Conservation (phyloP, 2,329 filamentous ascomycete genomes). For the Penicillium sp. region DNA sequence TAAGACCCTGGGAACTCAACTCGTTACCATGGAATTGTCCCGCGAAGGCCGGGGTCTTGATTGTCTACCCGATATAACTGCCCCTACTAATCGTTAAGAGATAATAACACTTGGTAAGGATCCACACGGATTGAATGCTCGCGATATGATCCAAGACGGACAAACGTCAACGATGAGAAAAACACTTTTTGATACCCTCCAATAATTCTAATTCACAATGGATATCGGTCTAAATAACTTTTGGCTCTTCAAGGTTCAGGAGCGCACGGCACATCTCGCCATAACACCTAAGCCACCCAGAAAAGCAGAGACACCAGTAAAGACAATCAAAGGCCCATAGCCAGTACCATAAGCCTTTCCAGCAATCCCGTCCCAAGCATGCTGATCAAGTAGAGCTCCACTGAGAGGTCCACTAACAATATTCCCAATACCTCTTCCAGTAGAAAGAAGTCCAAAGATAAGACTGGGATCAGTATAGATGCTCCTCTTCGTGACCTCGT, state of each 20-base stretch:
- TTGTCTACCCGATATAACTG: too few species aligned
- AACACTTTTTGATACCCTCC: not conserved
- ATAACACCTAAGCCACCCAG: slow-evolving; percentile 15
- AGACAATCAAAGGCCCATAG: slow-evolving; percentile 30
- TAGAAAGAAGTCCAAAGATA: slow-evolving; percentile 50
- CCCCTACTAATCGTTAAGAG: too few species aligned
- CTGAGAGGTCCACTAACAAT: slow-evolving; percentile 54
- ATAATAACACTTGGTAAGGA: too few species aligned
- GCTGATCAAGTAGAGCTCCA: slow-evolving; percentile 35
- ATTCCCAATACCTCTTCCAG: slow-evolving; percentile 54
- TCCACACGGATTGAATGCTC: too few species aligned
- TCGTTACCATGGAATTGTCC: too few species aligned
- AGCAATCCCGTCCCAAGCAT: slow-evolving; percentile 18
- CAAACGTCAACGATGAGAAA: not conserved
- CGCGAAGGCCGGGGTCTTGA: too few species aligned
- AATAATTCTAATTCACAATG: not conserved
- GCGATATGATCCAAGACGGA: too few species aligned
- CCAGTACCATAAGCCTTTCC: slow-evolving; percentile 28
- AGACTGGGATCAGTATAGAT: slow-evolving; percentile 47
- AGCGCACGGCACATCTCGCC: slow-evolving; percentile 2
- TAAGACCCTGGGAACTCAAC: too few species aligned
- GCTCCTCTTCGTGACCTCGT: slow-evolving; percentile 41
- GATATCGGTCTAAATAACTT: not conserved
- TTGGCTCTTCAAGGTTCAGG: not conserved
- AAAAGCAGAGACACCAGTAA: slow-evolving; percentile 27